These are phyloP conservation scores for Tillandsia leiboldiana DNA, from an alignment of 176 grass and related monocot genomes.

Conservation along the genomic window DNA sequence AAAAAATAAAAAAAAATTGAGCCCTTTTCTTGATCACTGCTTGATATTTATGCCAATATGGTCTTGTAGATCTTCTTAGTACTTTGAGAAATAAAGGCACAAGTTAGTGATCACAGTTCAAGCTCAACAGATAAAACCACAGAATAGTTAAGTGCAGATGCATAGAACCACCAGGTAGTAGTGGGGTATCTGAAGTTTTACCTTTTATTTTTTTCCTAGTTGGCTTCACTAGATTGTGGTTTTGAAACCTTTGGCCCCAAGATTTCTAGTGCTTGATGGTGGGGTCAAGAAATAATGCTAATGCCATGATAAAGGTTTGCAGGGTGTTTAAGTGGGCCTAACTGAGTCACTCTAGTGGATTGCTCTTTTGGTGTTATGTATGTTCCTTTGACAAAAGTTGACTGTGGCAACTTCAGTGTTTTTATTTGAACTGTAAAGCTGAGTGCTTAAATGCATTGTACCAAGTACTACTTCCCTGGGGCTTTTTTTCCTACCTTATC, in stretches of 20 bases:
- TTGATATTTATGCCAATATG: background rate
- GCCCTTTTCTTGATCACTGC: background rate
- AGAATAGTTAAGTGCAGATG: no score
- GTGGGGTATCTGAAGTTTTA: no score
- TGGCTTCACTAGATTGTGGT: no score
- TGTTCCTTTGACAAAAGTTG: background rate
- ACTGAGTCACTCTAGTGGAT: background rate
- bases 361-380: background rate
- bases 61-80: no score
- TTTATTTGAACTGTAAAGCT: background rate
- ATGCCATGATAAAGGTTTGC: background rate
- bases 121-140: no score
- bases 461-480: background rate
- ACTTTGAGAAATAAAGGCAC: no score
- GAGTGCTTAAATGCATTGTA: conserved; percentile 1
- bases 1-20: background rate
- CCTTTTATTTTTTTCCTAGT: no score
- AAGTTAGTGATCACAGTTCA: no score
- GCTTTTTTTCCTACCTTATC: background rate
- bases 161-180: no score
- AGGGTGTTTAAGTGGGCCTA: background rate
- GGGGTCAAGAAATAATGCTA: background rate
- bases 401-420: background rate
- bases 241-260: no score
- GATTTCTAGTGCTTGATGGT: background rate